phyloP scores from a whole-genome alignment of 768 basidiomycete species.

The Pisolithus albus region DNA sequence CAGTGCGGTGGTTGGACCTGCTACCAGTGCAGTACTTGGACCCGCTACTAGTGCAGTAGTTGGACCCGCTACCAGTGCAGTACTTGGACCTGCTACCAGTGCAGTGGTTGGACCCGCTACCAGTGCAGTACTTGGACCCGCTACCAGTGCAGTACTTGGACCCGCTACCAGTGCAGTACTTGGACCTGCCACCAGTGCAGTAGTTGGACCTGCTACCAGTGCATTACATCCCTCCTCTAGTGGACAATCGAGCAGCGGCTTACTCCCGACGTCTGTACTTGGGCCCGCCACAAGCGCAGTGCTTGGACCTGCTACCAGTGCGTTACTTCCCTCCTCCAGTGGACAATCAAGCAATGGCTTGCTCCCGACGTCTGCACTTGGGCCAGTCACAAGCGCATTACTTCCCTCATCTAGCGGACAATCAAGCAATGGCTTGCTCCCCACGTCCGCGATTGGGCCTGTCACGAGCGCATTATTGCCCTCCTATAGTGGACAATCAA shows the following conservation, averaged over 20 bases:
- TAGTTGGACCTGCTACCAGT: too few species aligned
- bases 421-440: background rate
- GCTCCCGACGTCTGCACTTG: background rate
- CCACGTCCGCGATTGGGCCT: background rate
- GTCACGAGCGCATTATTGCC: constrained; percentile 1
- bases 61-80: too few species aligned
- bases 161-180: too few species aligned
- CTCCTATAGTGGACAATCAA: background rate
- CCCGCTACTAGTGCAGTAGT: too few species aligned
- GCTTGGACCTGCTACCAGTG: background rate
- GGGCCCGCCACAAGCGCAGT: too few species aligned
- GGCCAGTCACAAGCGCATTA: background rate
- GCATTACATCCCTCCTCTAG: background rate
- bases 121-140: too few species aligned
- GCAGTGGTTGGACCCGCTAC: too few species aligned
- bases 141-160: too few species aligned
- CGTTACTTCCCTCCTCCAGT: background rate
- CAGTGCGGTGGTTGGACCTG: too few species aligned
- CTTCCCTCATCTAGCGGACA: background rate
- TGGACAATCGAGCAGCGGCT: background rate
- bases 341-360: background rate
- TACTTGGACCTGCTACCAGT: background rate
- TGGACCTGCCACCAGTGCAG: too few species aligned
- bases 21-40: too few species aligned
- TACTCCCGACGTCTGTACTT: background rate